Evolutionary conservation across 495 filamentous ascomycete species (phyloP), one percentile per base, ranked within the genome.

Genomic region (Penicillium longicatenatum): DNA sequence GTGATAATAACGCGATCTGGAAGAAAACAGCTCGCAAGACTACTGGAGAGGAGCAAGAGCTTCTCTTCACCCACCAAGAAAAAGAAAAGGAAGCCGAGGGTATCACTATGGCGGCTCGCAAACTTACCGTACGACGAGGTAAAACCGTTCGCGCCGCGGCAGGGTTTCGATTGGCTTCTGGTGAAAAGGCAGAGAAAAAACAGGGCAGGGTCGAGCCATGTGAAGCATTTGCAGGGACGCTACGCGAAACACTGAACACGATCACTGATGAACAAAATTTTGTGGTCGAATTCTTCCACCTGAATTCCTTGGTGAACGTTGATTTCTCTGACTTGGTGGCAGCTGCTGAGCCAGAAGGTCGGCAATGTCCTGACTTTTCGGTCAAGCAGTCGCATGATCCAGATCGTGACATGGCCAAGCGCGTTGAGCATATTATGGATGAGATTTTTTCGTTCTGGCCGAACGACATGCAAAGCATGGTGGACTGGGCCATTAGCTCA

Each of bases 231-330:
- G 79, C 85, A 2, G 88, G 88, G 33, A 83, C 87, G 16, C 76
- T 97, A 43, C 85, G 89, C 48, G 91, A 96, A 70, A 84, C 90
- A 54, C 72, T 91, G 45, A 87, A 85, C 20, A 82, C 94, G 56
- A 85, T 97, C 39, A 87, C 88, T 48, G 89, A 89, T 58, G 93
- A 98, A 75, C 93, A 98, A 70, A 97, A 97, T 66, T 98, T 97
- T 64, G 76, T 96, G 26, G 85, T 95, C 21, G 89, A 94, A 53
- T 94, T 96, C 73, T 98, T 97, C 78, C 92, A 96, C 54, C 81
- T 94, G 9, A 88, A 86, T 33, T 94, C 91, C 16, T 77, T 90
- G 12, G 84, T 88, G 52, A 86, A 81, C 14, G 73, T 80, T 14
- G 93, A 97, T 61, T 98, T 96, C 63, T 78, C 86, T 1, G 93